Evolutionary conservation across 2,329 filamentous ascomycete genomes (phyloP).

Genomic region (Cercospora brassicicola): DNA sequence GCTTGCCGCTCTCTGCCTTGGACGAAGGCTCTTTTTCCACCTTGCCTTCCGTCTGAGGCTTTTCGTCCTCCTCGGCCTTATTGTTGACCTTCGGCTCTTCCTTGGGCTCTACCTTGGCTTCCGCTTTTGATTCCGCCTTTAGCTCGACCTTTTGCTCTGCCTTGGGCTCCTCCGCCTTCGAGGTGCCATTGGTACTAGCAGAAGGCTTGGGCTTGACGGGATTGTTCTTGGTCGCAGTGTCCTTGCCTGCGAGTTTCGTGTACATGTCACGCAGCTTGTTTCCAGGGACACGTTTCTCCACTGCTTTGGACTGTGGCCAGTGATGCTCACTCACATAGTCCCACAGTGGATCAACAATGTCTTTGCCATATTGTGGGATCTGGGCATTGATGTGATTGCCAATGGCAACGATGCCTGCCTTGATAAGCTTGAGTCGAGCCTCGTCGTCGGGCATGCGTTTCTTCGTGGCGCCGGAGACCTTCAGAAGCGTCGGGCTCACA

Average conservation of each 20-base stretch:
- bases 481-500: conserved; percentile 60
- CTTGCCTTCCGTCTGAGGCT: neutral
- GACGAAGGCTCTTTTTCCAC: conserved; percentile 2
- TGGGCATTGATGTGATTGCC: conserved; percentile 61
- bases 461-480: conserved; percentile 61
- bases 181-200: conserved; percentile 19
- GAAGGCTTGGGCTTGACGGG: conserved; percentile 22
- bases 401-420: conserved; percentile 61
- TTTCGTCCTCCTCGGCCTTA: conserved; percentile 1
- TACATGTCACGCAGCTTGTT: conserved; percentile 42
- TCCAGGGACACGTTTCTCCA: conserved; percentile 38
- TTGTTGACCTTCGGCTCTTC: conserved; percentile 3
- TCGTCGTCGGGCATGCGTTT: conserved; percentile 64
- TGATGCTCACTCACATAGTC: conserved; percentile 39
- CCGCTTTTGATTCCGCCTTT: neutral
- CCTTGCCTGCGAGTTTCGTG: conserved; percentile 39
- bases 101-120: neutral
- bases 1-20: neutral
- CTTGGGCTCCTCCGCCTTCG: neutral
- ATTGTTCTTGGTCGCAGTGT: conserved; percentile 25
- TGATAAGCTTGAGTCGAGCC: conserved; percentile 62
- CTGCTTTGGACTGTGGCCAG: conserved; percentile 41
- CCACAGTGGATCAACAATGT: conserved; percentile 39
- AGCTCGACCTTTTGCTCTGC: neutral
- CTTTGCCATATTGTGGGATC: conserved; percentile 32